phyloP scores from a whole-genome alignment of 2,329 filamentous ascomycete species.

The Aurifilum marmelostoma region DNA sequence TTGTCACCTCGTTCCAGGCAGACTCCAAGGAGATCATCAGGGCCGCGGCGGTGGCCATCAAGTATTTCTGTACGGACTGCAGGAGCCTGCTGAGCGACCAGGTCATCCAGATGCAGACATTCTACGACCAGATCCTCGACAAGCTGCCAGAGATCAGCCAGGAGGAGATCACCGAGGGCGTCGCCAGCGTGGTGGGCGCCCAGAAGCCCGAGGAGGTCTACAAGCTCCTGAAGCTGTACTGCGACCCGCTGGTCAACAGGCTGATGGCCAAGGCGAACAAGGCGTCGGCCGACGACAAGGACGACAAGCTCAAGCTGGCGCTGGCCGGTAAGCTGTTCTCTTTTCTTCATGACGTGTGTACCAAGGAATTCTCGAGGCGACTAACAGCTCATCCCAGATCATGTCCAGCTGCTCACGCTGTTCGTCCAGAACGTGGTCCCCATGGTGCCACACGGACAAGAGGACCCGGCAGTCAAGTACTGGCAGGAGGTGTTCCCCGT shows the following conservation, averaged over 20 bases:
- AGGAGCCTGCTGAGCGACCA: conserved; percentile 82
- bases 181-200: conserved; percentile 86
- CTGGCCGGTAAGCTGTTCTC: conserved; percentile 83
- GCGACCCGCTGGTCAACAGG: conserved; percentile 83
- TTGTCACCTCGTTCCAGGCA: conserved; percentile 89
- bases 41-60: conserved; percentile 90
- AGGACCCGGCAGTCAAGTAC: conserved; percentile 93
- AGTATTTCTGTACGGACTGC: conserved; percentile 97
- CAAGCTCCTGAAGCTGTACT: conserved; percentile 86
- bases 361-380: no score
- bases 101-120: conserved; percentile 83
- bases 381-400: conserved; percentile 61
- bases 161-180: conserved; percentile 94
- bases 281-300: conserved; percentile 72
- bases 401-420: conserved; percentile 87
- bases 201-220: conserved; percentile 83
- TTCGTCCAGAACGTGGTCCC: conserved; percentile 82
- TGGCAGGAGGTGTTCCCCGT: conserved; percentile 93
- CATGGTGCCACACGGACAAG: conserved; percentile 69
- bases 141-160: conserved; percentile 84
- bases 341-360: no score
- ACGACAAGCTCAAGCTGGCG: conserved; percentile 67
- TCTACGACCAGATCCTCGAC: conserved; percentile 89
- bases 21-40: conserved; percentile 88
- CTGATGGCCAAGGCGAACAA: conserved; percentile 86